Evolutionary conservation across 2,329 filamentous ascomycete genomes (phyloP).

Genomic region (Colletotrichum gigasporum): DNA sequence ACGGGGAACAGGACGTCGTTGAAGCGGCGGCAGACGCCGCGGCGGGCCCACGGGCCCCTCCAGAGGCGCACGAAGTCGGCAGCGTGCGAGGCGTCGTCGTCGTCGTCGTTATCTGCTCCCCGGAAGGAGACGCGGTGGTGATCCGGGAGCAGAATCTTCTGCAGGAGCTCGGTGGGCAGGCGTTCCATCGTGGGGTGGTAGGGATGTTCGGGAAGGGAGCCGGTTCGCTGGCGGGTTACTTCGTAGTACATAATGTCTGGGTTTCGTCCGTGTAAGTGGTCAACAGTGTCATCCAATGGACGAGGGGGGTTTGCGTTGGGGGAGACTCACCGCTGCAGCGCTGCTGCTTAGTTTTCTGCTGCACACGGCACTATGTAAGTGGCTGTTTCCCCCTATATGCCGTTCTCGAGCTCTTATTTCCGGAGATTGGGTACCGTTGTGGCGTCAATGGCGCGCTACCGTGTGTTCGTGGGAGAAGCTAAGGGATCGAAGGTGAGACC

Average conservation of each 20-base stretch:
- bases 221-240: too few relatives aligned
- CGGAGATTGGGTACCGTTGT: conserved; percentile 20
- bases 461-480: conserved; percentile 23
- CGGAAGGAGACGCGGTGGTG: too few relatives aligned
- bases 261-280: too few relatives aligned
- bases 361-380: not conserved
- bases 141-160: too few relatives aligned
- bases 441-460: conserved; percentile 19
- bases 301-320: too few relatives aligned
- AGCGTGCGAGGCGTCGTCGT: not conserved
- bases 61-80: not conserved
- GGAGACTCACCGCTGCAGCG: too few relatives aligned
- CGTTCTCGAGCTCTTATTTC: not conserved
- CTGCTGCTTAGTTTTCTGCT: not conserved
- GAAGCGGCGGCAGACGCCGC: not conserved
- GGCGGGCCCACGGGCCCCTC: not conserved
- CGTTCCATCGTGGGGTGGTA: too few relatives aligned
- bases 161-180: too few relatives aligned
- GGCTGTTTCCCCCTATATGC: too few relatives aligned
- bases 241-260: too few relatives aligned
- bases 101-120: not conserved
- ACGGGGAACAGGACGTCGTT: not conserved
- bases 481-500: conserved; percentile 27
- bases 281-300: too few relatives aligned
- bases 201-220: too few relatives aligned